Evolutionary conservation across 2,329 filamentous ascomycete genomes (phyloP), one percentile per base, ranked within the genome.

Genomic region (Passalora sequoiae): DNA sequence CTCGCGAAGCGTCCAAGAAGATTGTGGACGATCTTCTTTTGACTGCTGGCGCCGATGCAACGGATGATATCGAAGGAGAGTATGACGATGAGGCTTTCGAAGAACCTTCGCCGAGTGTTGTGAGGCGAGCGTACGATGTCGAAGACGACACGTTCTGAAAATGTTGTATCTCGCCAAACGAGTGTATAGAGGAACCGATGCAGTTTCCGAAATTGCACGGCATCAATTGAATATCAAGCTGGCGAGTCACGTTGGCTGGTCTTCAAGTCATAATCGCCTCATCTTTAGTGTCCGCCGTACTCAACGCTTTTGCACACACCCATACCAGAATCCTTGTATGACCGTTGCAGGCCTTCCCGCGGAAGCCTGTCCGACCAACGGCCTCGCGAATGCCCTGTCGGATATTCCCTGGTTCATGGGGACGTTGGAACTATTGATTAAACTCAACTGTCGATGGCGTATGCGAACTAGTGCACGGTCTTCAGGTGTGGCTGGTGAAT

Each of bases 21-120:
- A 91, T 94, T 46, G 86, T 94, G 0, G 83, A 89, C 40, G 85
- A 91, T 59, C 76, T 94, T 36, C 69, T 92, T 5, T 66, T 84
- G 31, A 87, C 86, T 30, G 87, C 86, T 3, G 86, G 86, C 2
- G 83, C 69, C 3, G 69, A 74, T 44, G 66, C 67, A 2, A 72
- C 76, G 4, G 76, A 75, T 43, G 66, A 67, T 13, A 66, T 68
- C 50, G 66, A 70, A 27, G 59, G 53, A 17, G 68, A 69, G 10
- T 6, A 36, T 24, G 67, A 69, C 28, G 64, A 63, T 10, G 45
- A 44, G 16, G 62, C 64, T 45, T 60, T 69, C 16, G 60, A 66
- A 30, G 68, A 71, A 19, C 66, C 69, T 17, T 73, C 70, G 50
- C 71, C 71, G 3, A 73, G 70, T 47, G 64, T 75, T 12, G 68